Base-by-base conservation (phyloP, 208 protist species). In the Trypanosoma vivax region DNA sequence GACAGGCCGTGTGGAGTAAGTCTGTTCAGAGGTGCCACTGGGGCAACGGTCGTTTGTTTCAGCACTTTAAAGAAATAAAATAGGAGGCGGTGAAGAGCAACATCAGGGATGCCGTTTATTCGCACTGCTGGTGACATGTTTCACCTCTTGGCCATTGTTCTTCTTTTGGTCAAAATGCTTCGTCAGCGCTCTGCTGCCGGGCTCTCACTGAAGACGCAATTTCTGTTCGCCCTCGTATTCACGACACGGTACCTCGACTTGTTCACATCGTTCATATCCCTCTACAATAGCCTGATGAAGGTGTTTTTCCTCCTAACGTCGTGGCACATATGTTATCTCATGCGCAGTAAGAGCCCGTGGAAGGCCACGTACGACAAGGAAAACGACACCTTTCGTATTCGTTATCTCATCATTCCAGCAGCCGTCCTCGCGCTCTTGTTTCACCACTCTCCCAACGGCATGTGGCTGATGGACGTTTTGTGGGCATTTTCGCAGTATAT, bases 401-500 rank as follows among this genome's bases (percentile, higher is more conserved):
- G 74, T 30, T 96, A 92, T 63, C 76, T 96, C 18, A 81, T 97
- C 42, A 73, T 90, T 18, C 76, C 86, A 1, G 89, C 79, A 48
- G 37, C 53, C 19, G 57, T 94, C 2, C 65, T 95, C 31, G 76
- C 82, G 2, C 43, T 96, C 0, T 33, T 94, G 7, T 87, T 95
- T 33, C 73, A 84, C 50, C 64, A 73, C 18, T 38, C 16, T 9
- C 41, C 62, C 16, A 70, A 68, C 9, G 52, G 60, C n/a, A 56
- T 40, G 28, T 51, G 76, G 40, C 13, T 83, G n/a, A 51, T 83
- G 18, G 85, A 97, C 60, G 50, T 97, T 14, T 42, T 93, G 0
- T 98, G 95, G 94, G 73, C 92, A 25, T 98, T 98, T 68, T 96
- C 85, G 27, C 92, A 97, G 74, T 98, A 96, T 68, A 76, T 98